phyloP scores from a whole-genome alignment of 805 yeast species.

The Wickerhamomyces sydowiorum region DNA sequence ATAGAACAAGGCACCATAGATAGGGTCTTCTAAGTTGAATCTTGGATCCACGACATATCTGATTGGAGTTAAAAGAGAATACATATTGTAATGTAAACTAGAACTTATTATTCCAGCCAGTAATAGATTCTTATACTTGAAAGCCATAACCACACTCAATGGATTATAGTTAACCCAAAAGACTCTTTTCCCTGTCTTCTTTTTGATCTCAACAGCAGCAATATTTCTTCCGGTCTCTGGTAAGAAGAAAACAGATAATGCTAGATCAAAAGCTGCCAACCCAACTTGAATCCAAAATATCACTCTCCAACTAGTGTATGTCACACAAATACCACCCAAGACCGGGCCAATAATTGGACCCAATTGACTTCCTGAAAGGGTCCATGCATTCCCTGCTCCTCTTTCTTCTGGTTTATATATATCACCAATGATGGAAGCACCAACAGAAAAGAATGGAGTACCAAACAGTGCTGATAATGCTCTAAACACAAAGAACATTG shows the following conservation, averaged over 20 bases:
- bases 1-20: slow-evolving; percentile 47
- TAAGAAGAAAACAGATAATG: slow-evolving; percentile 32
- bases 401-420: slow-evolving; percentile 43
- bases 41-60: slow-evolving; percentile 51
- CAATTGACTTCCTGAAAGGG: slow-evolving; percentile 43
- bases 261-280: slow-evolving; percentile 30
- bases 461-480: slow-evolving; percentile 47
- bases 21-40: slow-evolving; percentile 40
- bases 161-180: slow-evolving; percentile 42
- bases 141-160: slow-evolving; percentile 34
- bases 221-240: slow-evolving; percentile 40
- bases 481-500: slow-evolving; percentile 50
- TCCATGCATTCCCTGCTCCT: slow-evolving; percentile 45
- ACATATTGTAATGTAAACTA: slow-evolving; percentile 44
- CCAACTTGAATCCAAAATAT: slow-evolving; percentile 46
- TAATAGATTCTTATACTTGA: slow-evolving; percentile 36
- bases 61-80: slow-evolving; percentile 47
- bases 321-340: slow-evolving; percentile 46
- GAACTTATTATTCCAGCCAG: slow-evolving; percentile 38
- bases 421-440: slow-evolving; percentile 47
- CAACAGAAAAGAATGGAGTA: slow-evolving; percentile 48
- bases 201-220: slow-evolving; percentile 23
- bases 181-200: slow-evolving; percentile 28
- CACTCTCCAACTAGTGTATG: slow-evolving; percentile 46
- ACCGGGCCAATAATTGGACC: slow-evolving; percentile 52